Base-by-base conservation (phyloP, 495 filamentous ascomycete genomes). In the Penicillium chermesinum region DNA sequence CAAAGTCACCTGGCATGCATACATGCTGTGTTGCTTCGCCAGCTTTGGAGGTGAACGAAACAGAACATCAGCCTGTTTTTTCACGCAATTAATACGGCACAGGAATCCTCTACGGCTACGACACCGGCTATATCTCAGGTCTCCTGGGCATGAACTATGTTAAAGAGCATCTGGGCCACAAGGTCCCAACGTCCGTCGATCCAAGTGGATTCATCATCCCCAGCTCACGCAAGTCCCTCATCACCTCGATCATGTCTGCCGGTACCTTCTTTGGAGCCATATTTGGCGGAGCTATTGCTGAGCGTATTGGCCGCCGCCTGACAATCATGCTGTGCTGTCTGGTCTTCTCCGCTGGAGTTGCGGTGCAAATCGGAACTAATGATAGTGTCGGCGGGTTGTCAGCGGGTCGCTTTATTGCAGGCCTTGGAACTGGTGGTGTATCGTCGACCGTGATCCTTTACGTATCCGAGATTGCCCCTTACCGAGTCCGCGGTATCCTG, bases 181-280 rank as follows among this genome's bases (percentile, higher is more conserved):
- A 32, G 18, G 47, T 54, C 12, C 44, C 47, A 15, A 57, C 46
- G 38, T 22, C 20, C 14, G 38, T 52, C 10, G 49, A 54, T 21
- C 50, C 57, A 8, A 41, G 35, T 7, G 53, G 54, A 7, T 57
- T 38, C 17, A 43, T 55, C 19, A 53, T 59, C n/a, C 4, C 49
- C n/a, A 50, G 41, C 32, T 55, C 56, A 1, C 54, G 46, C 14
- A 48, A 59, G 57, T 81, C 80, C 3, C 72, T 87, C 27, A 86
- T 86, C 57, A 81, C 79, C 44, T 86, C 84, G 8, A 86, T 88
- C 52, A 73, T 88, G 6, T 88, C 85, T 37, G 77, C 74, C 52
- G 85, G 85, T 57, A 88, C 85, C 46, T 88, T 88, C 74, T 79
- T 87, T 49, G 85, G 85, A 37, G 82, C 85, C 38, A 59, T 88